Conservation (phyloP, 1,284 basidiomycete species). For the Pyrrhoderma lamaoense region DNA sequence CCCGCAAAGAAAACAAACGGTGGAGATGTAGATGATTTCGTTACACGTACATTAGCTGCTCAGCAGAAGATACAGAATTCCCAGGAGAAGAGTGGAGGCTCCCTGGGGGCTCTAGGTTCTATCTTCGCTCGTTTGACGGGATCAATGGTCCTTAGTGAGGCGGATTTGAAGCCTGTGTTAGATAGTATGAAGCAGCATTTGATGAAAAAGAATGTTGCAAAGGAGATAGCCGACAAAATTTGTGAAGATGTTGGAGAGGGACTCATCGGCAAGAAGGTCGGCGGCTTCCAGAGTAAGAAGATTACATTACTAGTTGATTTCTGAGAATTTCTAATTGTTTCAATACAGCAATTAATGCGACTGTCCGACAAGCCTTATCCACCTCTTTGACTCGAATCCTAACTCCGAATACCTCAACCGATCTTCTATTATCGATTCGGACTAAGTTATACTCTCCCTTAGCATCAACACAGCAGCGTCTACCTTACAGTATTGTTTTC, state of each 20-base stretch:
- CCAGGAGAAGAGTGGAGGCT: slow-evolving; percentile 27
- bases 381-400: slow-evolving; percentile 88
- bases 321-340: slow-evolving; percentile 14
- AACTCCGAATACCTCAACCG: slow-evolving; percentile 94
- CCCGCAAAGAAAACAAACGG: slow-evolving; percentile 36
- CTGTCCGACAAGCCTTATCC: slow-evolving; percentile 80
- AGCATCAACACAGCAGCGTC: slow-evolving; percentile 63
- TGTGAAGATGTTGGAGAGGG: slow-evolving; percentile 89
- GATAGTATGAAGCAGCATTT: slow-evolving; percentile 95
- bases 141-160: slow-evolving; percentile 73
- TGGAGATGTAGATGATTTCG: slow-evolving; percentile 43
- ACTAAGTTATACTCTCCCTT: slow-evolving; percentile 65
- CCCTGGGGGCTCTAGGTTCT: slow-evolving; percentile 59
- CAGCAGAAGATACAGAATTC: slow-evolving; percentile 30
- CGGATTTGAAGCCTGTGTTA: slow-evolving; percentile 83
- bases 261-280: slow-evolving; percentile 86
- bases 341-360: slow-evolving; percentile 66
- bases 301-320: slow-evolving; percentile 1
- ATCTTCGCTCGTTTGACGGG: slow-evolving; percentile 83
- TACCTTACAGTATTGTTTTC: slow-evolving; percentile 92
- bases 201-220: slow-evolving; percentile 98
- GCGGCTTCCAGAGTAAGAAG: slow-evolving; percentile 73
- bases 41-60: slow-evolving; percentile 48
- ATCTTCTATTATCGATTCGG: slow-evolving; percentile 78
- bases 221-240: slow-evolving; percentile 90